A percentile compares a stretch with the other conserved stretches of the same genome.
Evolutionary conservation across 331 rosid species (phyloP).

Genomic region (Rosa hybrid): DNA sequence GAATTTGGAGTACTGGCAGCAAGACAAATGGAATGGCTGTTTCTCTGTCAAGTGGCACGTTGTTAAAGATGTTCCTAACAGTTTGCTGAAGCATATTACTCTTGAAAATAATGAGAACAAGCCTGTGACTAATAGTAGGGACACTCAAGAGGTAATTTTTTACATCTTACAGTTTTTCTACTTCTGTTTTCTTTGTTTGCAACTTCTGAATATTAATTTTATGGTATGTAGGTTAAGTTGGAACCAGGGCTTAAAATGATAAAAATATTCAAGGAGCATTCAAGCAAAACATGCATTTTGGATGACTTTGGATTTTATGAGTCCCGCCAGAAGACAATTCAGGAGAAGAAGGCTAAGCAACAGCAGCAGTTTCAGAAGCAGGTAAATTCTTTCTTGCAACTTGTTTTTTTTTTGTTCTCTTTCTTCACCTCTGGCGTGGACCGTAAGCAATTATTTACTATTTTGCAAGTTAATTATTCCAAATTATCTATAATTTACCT

Average conservation of each 20-base stretch:
- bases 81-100: slow-evolving; percentile 80
- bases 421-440: not conserved
- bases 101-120: slow-evolving; percentile 91
- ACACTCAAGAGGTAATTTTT: slow-evolving; percentile 77
- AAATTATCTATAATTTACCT: not conserved
- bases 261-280: slow-evolving; percentile 76
- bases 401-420: no score
- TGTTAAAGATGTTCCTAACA: slow-evolving; percentile 90
- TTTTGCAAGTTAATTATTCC: not conserved
- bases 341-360: slow-evolving; percentile 87
- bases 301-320: slow-evolving; percentile 91
- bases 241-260: slow-evolving; percentile 77
- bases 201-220: not conserved
- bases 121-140: slow-evolving; percentile 92
- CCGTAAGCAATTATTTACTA: not conserved
- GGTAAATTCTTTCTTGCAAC: slow-evolving; percentile 29
- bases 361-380: slow-evolving; percentile 68
- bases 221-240: slow-evolving; percentile 53
- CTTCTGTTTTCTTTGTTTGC: not conserved
- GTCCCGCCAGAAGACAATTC: slow-evolving; percentile 82
- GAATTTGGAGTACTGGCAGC: slow-evolving; percentile 93
- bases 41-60: slow-evolving; percentile 92
- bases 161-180: not conserved
- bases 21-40: slow-evolving; percentile 96
- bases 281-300: slow-evolving; percentile 80